Evolutionary conservation across 352 stramenopile genomes (phyloP), one percentile per base, ranked within the genome.

Genomic region (Phytophthora parvispora): DNA sequence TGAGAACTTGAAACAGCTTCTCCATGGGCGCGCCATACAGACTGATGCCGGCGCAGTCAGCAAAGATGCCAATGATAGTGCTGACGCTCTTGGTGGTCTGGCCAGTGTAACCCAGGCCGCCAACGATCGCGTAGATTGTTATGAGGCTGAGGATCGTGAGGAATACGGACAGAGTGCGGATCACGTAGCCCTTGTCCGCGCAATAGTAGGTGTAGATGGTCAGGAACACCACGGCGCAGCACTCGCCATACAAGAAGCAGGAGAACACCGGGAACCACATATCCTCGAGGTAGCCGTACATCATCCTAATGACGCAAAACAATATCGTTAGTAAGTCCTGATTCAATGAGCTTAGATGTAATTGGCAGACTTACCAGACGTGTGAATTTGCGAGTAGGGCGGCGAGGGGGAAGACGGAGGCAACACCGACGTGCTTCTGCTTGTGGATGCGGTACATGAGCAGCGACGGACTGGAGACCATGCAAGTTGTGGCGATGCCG

Each of bases 191-290:
- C 40, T 61, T 77, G 72, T 80, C 80, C 27, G 64, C 60, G 31
- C 80, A 89, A 69, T 85, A 90, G 27, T 67, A 75, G n/a, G 77
- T 86, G 64, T 88, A 90, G 12, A 86, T 62, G 1, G 60, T 53
- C 18, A 89, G 59, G 72, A 86, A 91, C 13, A 83, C 58, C 20
- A 71, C 45, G 13, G 65, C 69, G 6, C 57, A 73, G 34, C 74
- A 53, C 31, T 79, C 74, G 16, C 74, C 77, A n/a, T 75, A 78
- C 24, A 81, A n/a, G 40, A 80, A 81, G 24, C 71, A 81, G 6
- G 62, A 64, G 58, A 86, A 81, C 6, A 84, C 58, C 12, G 78
- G 78, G 65, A 86, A 81, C 60, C 75, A 78, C 53, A 82, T 83
- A 43, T 68, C 55, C 20, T 65, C 67, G 38, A 84, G 55, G 70